Evolutionary conservation across 2,329 filamentous ascomycete species (phyloP).

Genomic region (Cladophialophora bantiana): DNA sequence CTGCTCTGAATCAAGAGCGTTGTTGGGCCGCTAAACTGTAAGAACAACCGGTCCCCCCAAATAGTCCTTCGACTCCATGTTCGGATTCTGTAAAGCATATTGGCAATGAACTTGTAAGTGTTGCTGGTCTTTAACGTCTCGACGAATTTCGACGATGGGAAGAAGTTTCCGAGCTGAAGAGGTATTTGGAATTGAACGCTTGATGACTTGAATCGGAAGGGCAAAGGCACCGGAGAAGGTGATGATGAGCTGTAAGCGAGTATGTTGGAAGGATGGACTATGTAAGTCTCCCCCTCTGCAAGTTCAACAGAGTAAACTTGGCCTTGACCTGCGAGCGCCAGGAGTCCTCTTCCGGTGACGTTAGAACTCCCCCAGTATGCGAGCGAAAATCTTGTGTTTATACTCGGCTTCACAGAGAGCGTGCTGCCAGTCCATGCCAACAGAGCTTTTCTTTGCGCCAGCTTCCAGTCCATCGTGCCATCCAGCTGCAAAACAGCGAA

Average conservation of each 20-base stretch:
- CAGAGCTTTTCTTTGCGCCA: conserved; percentile 83
- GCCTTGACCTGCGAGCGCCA: conserved; percentile 83
- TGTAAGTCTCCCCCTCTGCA: conserved; percentile 83
- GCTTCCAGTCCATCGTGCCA: conserved; percentile 93
- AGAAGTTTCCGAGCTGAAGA: conserved; percentile 65
- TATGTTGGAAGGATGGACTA: conserved; percentile 88
- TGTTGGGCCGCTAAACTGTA: conserved; percentile 85
- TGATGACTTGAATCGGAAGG: conserved; percentile 86
- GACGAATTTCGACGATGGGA: conserved; percentile 77
- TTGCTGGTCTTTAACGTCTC: conserved; percentile 73
- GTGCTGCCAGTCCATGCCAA: conserved; percentile 97
- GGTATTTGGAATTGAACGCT: conserved; percentile 80
- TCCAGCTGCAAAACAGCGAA: conserved; percentile 89
- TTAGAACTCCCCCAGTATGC: conserved; percentile 92
- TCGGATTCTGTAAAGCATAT: conserved; percentile 71
- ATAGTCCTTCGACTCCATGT: conserved; percentile 82
- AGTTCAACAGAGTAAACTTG: conserved; percentile 88
- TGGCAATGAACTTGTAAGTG: conserved; percentile 73
- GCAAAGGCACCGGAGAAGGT: conserved; percentile 73
- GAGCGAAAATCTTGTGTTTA: conserved; percentile 71
- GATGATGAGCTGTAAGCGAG: conserved; percentile 78
- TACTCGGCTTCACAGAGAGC: conserved; percentile 74
- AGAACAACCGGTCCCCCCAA: conserved; percentile 91
- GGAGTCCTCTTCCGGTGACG: conserved; percentile 84
- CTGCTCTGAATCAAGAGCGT: conserved; percentile 89